Base-by-base conservation (phyloP, 1,284 basidiomycete species). In the Hypsizygus ulmarius region DNA sequence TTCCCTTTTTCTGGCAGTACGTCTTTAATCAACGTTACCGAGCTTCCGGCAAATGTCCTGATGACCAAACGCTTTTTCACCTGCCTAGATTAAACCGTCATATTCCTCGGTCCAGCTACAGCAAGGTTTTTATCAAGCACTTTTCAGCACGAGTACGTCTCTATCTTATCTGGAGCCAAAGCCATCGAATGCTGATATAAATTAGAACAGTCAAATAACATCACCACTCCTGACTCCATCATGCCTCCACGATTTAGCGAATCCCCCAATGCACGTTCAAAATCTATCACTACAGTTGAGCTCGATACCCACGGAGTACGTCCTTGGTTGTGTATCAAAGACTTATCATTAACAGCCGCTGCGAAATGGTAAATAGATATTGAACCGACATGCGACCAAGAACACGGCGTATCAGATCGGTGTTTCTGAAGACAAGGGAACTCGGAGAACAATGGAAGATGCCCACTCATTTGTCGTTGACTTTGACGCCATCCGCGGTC, bases 391-490 rank as follows among this genome's bases (percentile, higher is more conserved):
- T 61, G 75, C 78, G n/a, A 63, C 67, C 43, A 71, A 81, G 52
- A 78, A 81, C 51, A 66, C 75, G 6, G 77, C 79, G 9, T 88
- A 84, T 61, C 87, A 87, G 55, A 83, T 98, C 39, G 97, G 96
- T 15, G 82, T 99, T 15, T 85, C 87, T 37, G 93, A 97, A 59
- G 93, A 97, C 70, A 92, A 88, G 67, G 91, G 94, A 45, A 84
- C 90, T 56, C 77, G 97, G 51, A 77, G 96, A 53, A 92, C 88
- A 29, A 99, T 99, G 97, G 97, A 99, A 67, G 97, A 99, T 66
- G 83, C 95, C 1, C 95, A 99, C 67, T 92, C 93, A 27, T 97
- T 97, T 62, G 82, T 98, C 45, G 90, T 95, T 56, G 93, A 97
- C 64, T 99, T 92, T 66, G 93, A 85, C 19, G 82, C 85, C 29